phyloP scores from a whole-genome alignment of 257 asterid genomes.

The Cynanchum wilfordii region DNA sequence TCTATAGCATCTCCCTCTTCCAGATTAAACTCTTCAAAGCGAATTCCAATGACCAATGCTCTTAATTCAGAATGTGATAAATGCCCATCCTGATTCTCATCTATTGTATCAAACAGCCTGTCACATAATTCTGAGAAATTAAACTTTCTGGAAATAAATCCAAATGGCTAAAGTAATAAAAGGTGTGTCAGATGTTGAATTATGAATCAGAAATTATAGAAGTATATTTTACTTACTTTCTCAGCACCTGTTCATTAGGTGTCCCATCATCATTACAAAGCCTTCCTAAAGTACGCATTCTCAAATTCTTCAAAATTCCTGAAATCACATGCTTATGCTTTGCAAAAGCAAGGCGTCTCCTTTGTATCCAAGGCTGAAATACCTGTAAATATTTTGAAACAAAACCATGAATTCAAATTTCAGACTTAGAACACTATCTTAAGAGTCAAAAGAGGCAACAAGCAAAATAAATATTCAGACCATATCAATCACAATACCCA shows the following conservation, averaged over 20 bases:
- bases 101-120: slow-evolving; percentile 67
- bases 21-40: slow-evolving; percentile 54
- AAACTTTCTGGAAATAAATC: not conserved
- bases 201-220: not conserved
- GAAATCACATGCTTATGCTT: slow-evolving; percentile 83
- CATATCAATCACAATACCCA: not conserved
- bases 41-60: slow-evolving; percentile 69
- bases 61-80: slow-evolving; percentile 58
- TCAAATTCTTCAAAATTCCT: slow-evolving; percentile 64
- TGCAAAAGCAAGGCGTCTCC: slow-evolving; percentile 57
- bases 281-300: slow-evolving; percentile 61
- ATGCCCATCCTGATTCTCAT: slow-evolving; percentile 48
- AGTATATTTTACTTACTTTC: slow-evolving; percentile 36
- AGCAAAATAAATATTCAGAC: not conserved
- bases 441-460: not conserved
- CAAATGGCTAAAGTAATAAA: not conserved
- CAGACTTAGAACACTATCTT: not conserved
- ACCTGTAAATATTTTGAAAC: slow-evolving; percentile 35
- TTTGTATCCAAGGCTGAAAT: slow-evolving; percentile 84
- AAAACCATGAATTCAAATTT: not conserved
- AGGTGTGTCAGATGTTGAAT: not conserved
- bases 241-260: slow-evolving; percentile 47
- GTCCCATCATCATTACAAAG: slow-evolving; percentile 57
- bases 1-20: slow-evolving; percentile 53
- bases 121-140: slow-evolving; percentile 1